Conservation (phyloP, 768 basidiomycete species). For the Russula brevipes region DNA sequence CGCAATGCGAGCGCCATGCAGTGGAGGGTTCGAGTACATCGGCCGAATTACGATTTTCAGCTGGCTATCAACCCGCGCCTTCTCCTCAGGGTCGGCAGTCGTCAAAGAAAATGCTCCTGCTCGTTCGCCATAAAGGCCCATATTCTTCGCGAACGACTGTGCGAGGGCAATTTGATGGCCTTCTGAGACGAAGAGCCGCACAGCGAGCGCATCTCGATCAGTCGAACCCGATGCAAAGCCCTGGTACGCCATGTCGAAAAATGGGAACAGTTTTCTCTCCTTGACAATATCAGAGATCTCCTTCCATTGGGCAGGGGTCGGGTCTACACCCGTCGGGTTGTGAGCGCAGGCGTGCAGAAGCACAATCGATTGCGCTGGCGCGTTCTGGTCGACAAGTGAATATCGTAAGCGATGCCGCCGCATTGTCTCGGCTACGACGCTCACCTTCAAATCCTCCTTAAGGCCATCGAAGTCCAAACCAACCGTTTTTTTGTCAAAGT, state of each 20-base stretch:
- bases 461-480: constrained; percentile 90
- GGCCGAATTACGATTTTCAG: constrained; percentile 93
- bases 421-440: constrained; percentile 26
- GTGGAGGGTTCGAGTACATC: constrained; percentile 97
- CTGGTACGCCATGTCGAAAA: constrained; percentile 99
- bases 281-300: constrained; percentile 83
- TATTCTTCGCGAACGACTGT: constrained; percentile 99
- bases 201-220: constrained; percentile 85
- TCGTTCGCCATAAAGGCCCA: constrained; percentile 98
- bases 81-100: constrained; percentile 63
- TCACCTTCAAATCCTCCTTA: constrained; percentile 78
- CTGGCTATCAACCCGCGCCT: constrained; percentile 86
- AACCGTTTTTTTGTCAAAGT: constrained; percentile 89
- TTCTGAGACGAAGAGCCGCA: constrained; percentile 87
- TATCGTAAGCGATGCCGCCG: not conserved
- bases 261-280: constrained; percentile 89
- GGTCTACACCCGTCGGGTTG: constrained; percentile 98
- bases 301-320: constrained; percentile 88
- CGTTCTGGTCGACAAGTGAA: constrained; percentile 3
- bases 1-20: constrained; percentile 85
- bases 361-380: constrained; percentile 73
- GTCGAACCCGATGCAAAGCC: constrained; percentile 96
- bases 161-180: constrained; percentile 88
- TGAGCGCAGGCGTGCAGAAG: constrained; percentile 96
- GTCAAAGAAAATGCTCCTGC: constrained; percentile 93